Percentiles rank a stretch among this genome's conserved stretches.
These are phyloP conservation scores for Podila clonocystis DNA, from an alignment of 192 early-diverging fungal species.

Conservation along the genomic window DNA sequence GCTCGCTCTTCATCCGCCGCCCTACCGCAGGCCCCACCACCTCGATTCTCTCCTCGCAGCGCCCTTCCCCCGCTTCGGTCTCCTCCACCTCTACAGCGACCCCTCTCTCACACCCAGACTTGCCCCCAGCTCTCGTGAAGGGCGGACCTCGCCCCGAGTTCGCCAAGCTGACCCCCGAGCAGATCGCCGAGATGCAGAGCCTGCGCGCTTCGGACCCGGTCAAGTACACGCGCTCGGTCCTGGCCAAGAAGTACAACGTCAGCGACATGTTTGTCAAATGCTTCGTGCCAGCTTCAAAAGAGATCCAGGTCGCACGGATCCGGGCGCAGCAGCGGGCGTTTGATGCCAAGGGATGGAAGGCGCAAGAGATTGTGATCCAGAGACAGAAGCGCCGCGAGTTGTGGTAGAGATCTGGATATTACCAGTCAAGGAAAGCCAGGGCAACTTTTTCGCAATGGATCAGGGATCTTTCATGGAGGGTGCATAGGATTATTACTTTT, in stretches of 20 bases:
- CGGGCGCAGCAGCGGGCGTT: conserved; percentile 38
- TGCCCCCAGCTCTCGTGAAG: conserved; percentile 34
- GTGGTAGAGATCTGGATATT: conserved; percentile 15
- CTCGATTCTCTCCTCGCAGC: conserved; percentile 42
- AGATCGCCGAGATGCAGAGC: conserved; percentile 41
- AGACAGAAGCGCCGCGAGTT: conserved; percentile 51
- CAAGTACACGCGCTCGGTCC: conserved; percentile 42
- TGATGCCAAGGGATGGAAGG: conserved; percentile 45
- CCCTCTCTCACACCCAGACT: conserved; percentile 32
- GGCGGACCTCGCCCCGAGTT: conserved; percentile 24
- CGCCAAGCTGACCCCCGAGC: conserved; percentile 27
- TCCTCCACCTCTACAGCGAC: conserved; percentile 29
- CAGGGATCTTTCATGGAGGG: no score
- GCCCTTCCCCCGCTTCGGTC: conserved; percentile 40
- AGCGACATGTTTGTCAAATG: conserved; percentile 49
- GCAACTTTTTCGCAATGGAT: background rate
- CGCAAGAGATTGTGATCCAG: conserved; percentile 39
- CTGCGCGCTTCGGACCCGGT: conserved; percentile 35
- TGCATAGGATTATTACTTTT: no score
- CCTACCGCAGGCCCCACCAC: conserved; percentile 46
- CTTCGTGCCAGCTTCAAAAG: conserved; percentile 42
- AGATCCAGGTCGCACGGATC: conserved; percentile 36
- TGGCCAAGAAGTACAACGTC: conserved; percentile 52
- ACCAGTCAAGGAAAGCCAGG: background rate
- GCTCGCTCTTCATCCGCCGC: conserved; percentile 45